Evolutionary conservation across 164 flowering plant species (phyloP).

Genomic region (Vitis riparia): DNA sequence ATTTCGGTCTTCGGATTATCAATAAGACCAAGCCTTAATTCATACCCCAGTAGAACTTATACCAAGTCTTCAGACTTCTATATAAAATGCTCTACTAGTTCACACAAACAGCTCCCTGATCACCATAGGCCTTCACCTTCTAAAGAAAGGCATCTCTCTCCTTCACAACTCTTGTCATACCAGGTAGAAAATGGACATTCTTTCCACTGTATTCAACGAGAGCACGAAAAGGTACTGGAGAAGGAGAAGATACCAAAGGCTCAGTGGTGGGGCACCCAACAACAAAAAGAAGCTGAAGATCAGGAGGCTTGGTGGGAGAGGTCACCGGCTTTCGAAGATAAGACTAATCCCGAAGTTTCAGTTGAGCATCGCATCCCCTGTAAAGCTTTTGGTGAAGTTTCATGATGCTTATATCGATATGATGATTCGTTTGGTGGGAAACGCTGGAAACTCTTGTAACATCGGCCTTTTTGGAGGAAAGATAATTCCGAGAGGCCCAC

Average conservation of each 20-base stretch:
- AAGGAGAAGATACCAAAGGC: constrained; percentile 17
- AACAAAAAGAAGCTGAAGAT: constrained; percentile 9
- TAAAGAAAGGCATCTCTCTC: too few species aligned
- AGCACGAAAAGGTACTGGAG: constrained; percentile 20
- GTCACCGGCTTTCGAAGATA: constrained; percentile 4
- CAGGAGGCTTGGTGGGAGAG: constrained; percentile 9
- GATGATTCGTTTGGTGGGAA: constrained; percentile 20
- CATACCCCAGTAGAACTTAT: too few species aligned
- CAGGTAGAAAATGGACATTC: constrained; percentile 2
- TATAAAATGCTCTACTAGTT: too few species aligned
- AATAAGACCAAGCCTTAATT: too few species aligned
- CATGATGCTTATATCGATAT: constrained; percentile 19
- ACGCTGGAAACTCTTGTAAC: constrained; percentile 3
- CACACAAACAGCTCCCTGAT: too few species aligned
- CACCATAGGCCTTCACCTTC: too few species aligned
- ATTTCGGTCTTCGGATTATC: too few species aligned
- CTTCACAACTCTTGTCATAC: too few species aligned
- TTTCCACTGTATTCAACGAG: constrained; percentile 6
- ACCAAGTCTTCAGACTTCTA: too few species aligned
- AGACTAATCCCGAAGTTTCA: constrained; percentile 3
- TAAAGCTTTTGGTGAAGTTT: constrained; percentile 13
- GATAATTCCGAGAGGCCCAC: constrained; percentile 19
- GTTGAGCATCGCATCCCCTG: constrained; percentile 6
- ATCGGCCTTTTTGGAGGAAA: constrained; percentile 13
- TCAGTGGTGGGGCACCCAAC: not conserved